Base-by-base conservation (phyloP, 78 protist species). In the Dictyostelium firmibasis region DNA sequence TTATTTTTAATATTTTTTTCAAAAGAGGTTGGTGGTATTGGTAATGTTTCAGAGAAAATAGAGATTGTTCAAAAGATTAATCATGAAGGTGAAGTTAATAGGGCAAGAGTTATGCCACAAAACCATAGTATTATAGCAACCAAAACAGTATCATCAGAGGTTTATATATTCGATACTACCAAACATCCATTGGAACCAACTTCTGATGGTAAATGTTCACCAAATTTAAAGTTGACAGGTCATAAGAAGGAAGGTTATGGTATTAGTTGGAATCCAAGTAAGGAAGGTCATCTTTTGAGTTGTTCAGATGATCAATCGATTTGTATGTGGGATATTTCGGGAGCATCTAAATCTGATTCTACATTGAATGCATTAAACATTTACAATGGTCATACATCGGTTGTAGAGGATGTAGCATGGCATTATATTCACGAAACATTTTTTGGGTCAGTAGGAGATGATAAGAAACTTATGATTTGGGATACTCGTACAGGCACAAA, bases 191-290 rank as follows among this genome's bases (percentile, higher is more conserved):
- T 94, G 33, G 91, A 85, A 69, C 98, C 98, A 2, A 36, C 14
- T 16, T 75, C 81, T 11, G 92, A 92, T 44, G 98, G 89, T 50
- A 57, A 69, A 38, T 94, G 91, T 33, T 0, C 20, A 35, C 99
- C 99, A 11, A 92, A 97, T 13, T 69, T 99, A 57, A 82, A 79
- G 8, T 92, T 98, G 27, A 36, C 9, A 20, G 99, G 99, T 6
- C 99, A 98, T 96, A 23, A 72, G n/a, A 97, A 98, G 53, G 99
- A 98, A 27, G 99, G 99, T n/a, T 99, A 99, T 83, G 99, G 99
- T 31, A 95, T 99, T 10, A 53, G 96, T 8, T 99, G 99, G 99
- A 92, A 69, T 91, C 98, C 97, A 3, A 47, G 27, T 18, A 35
- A 62, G 9, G 79, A 83, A 38, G 99, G 98, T 62, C 23, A 36